phyloP scores from a whole-genome alignment of 345 rosid genomes.

The Moricandia arvensis region DNA sequence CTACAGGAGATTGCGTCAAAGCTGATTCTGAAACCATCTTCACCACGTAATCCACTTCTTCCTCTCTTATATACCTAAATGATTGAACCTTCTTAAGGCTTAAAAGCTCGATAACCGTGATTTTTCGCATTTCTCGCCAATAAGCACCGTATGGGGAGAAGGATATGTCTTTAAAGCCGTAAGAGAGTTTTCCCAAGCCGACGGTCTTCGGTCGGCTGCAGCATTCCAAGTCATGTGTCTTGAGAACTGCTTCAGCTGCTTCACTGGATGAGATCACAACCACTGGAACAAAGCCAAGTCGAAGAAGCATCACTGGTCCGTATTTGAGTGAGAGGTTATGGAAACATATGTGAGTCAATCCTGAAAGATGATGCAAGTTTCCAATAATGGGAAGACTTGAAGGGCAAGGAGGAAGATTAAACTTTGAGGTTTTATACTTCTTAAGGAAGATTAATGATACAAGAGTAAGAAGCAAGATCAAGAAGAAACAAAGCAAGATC shows the following conservation, averaged over 20 bases:
- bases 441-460: background rate
- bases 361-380: conserved; percentile 43
- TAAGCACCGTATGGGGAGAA: conserved; percentile 42
- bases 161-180: conserved; percentile 41
- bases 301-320: conserved; percentile 46
- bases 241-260: conserved; percentile 43
- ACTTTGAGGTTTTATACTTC: background rate
- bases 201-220: conserved; percentile 44
- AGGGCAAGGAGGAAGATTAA: conserved; percentile 49
- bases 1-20: conserved; percentile 5
- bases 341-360: conserved; percentile 33
- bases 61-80: conserved; percentile 39
- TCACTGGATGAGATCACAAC: conserved; percentile 48
- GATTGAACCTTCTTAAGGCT: conserved; percentile 34
- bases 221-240: conserved; percentile 43
- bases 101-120: conserved; percentile 44
- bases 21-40: conserved; percentile 6
- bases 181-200: conserved; percentile 42
- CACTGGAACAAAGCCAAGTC: conserved; percentile 36
- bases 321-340: conserved; percentile 47
- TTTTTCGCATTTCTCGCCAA: conserved; percentile 49
- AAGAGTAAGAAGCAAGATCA: background rate
- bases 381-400: conserved; percentile 50
- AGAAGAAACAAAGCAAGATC: conserved; percentile 26
- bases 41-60: conserved; percentile 40